Evolutionary conservation across 805 yeast genomes (phyloP).

Genomic region (Naumovozyma dairenensis): DNA sequence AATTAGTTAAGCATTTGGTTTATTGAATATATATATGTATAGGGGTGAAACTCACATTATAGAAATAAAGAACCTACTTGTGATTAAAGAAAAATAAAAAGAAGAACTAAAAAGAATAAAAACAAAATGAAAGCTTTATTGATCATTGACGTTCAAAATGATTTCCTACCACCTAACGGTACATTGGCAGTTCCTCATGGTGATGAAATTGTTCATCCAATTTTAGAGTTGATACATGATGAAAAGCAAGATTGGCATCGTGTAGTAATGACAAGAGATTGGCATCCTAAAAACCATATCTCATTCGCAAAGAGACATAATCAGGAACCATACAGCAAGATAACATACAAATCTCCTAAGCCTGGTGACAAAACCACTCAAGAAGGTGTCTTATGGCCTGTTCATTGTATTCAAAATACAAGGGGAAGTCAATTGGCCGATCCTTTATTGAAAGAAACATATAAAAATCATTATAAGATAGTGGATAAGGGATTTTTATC

Average conservation of each 20-base stretch:
- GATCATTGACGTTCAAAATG: slow-evolving; percentile 76
- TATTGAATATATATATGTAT: too few species aligned
- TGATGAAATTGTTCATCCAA: slow-evolving; percentile 42
- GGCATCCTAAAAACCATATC: slow-evolving; percentile 75
- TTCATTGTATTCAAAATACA: slow-evolving; percentile 72
- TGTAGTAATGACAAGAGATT: slow-evolving; percentile 69
- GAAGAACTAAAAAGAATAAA: background rate
- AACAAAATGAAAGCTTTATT: slow-evolving; percentile 42
- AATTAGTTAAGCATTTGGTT: too few species aligned
- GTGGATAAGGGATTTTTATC: slow-evolving; percentile 63
- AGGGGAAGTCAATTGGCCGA: slow-evolving; percentile 49
- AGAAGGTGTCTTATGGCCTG: slow-evolving; percentile 66
- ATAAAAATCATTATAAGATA: slow-evolving; percentile 30
- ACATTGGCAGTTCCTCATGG: slow-evolving; percentile 67
- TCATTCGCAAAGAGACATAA: slow-evolving; percentile 72
- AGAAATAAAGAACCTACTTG: too few species aligned
- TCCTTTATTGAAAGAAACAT: slow-evolving; percentile 27
- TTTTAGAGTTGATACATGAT: slow-evolving; percentile 38
- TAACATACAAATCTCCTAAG: slow-evolving; percentile 44
- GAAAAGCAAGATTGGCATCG: slow-evolving; percentile 44
- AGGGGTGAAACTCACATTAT: too few species aligned
- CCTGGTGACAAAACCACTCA: slow-evolving; percentile 29
- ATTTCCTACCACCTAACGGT: slow-evolving; percentile 73
- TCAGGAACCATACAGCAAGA: slow-evolving; percentile 39
- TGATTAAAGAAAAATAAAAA: too few species aligned